Percentiles rank a stretch among this genome's conserved stretches.
Conservation (phyloP, 2,329 filamentous ascomycete species). For the Blastomyces parvus region DNA sequence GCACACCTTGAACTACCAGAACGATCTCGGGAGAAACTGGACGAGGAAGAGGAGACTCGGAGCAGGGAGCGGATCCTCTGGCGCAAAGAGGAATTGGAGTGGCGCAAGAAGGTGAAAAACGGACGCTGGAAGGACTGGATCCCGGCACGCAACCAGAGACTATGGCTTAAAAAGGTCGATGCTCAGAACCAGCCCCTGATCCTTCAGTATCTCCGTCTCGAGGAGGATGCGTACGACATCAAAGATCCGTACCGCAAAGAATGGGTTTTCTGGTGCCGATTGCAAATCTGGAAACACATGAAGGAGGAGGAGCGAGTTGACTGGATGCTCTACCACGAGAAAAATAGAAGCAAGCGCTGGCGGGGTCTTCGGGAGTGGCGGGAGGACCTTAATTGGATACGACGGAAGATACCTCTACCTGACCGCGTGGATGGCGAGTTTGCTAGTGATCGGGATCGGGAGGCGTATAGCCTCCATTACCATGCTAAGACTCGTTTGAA, state of each 20-base stretch:
- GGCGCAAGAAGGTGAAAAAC: background rate
- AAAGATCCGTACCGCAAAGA: constrained; percentile 4
- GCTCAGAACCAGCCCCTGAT: background rate
- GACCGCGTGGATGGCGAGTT: background rate
- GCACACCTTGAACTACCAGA: constrained; percentile 4
- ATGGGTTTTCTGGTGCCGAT: constrained; percentile 6
- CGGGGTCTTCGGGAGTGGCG: constrained; percentile 5
- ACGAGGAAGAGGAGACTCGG: background rate
- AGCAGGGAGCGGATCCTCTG: constrained; percentile 1
- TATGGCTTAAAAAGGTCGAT: constrained; percentile 3
- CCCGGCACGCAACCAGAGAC: background rate
- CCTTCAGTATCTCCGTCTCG: constrained; percentile 4
- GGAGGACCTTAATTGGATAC: constrained; percentile 2
- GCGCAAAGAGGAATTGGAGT: constrained; percentile 6
- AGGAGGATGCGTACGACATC: background rate
- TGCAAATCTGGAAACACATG: constrained; percentile 5
- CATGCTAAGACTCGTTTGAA: constrained; percentile 1
- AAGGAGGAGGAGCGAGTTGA: background rate
- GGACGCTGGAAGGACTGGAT: constrained; percentile 6
- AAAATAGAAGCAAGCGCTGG: constrained; percentile 4
- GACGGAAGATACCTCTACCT: background rate
- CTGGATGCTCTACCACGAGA: constrained; percentile 5
- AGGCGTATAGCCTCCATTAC: background rate
- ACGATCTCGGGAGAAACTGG: background rate
- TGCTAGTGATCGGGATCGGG: background rate